Evolutionary conservation across 2,329 filamentous ascomycete species (phyloP).

Genomic region (Stagonosporopsis tanaceti): DNA sequence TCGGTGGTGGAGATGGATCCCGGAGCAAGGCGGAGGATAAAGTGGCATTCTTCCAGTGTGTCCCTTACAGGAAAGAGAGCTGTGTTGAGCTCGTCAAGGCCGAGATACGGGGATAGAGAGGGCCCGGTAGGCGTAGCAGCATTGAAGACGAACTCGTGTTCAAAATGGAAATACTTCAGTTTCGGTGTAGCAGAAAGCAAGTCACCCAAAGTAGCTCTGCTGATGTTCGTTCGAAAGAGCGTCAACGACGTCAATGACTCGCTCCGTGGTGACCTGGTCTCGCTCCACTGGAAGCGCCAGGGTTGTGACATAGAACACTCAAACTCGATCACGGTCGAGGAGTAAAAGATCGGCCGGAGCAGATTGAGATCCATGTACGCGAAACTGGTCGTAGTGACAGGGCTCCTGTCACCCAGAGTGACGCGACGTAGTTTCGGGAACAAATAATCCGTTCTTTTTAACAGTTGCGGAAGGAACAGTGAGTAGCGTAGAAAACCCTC

Average conservation of each 20-base stretch:
- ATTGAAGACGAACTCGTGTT: conserved; percentile 35
- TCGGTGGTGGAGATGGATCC: conserved; percentile 29
- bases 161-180: conserved; percentile 29
- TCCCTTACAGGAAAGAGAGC: conserved; percentile 27
- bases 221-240: conserved; percentile 36
- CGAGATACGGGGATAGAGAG: conserved; percentile 26
- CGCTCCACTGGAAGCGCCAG: conserved; percentile 33
- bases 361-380: conserved; percentile 37
- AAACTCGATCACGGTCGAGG: conserved; percentile 26
- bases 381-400: conserved; percentile 21
- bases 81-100: conserved; percentile 32
- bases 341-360: conserved; percentile 36
- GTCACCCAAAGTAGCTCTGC: conserved; percentile 27
- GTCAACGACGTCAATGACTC: conserved; percentile 27
- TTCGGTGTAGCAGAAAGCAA: conserved; percentile 31
- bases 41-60: conserved; percentile 28
- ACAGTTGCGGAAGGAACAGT: conserved; percentile 35
- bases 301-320: conserved; percentile 36
- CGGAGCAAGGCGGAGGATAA: conserved; percentile 29
- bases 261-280: conserved; percentile 23
- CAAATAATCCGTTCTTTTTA: conserved; percentile 30
- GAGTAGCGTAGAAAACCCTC: conserved; percentile 38
- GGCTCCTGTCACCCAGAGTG: conserved; percentile 27
- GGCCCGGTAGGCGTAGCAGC: conserved; percentile 12
- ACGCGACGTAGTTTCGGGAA: conserved; percentile 31